Evolutionary conservation across 2,329 filamentous ascomycete genomes (phyloP), one percentile per base, ranked within the genome.

Genomic region (Sporothrix mexicana): DNA sequence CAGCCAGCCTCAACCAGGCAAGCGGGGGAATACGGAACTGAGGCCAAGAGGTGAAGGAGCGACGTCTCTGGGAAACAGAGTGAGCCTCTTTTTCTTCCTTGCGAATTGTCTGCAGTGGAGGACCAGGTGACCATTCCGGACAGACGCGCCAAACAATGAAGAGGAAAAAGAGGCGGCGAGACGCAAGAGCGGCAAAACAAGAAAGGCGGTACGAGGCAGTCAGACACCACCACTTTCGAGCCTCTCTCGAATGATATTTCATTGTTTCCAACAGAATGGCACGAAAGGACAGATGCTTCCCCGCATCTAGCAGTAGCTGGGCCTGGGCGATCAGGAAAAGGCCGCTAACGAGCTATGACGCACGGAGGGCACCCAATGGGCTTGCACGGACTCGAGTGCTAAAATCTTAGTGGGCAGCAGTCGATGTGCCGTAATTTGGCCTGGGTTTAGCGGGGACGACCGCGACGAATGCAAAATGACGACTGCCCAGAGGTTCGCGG

Each of bases 221-320:
- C 64, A 67, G 64, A 67, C 64, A 51, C 64, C 64, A 67, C 64
- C 47, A 36, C 30, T 36, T 36, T 36, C n/a, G n/a, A n/a, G n/a
- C n/a, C n/a, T n/a, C n/a, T n/a, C n/a, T n/a, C n/a, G n/a, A n/a
- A n/a, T n/a, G n/a, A n/a, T n/a, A n/a, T n/a, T n/a, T 64, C 45
- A 15, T 30, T 49, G n/a, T 45, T 9, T 10, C 61, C 41, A 36
- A 36, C 30, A 36, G 30, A 36, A 36, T 36, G 30, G 30, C 30
- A 36, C 30, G 30, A 36, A 36, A 7, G 30, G 30, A 36, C 5
- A 7, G 30, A 43, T 66, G 61, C 41, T 66, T 67, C 64, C 45
- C 64, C 64, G 64, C 64, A 67, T 67, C 64, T 66, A 0, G 59
- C n/a, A 13, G 7, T 61, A 25, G 10, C 9, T 15, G 4, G 30